Evolutionary conservation across 2,329 filamentous ascomycete genomes (phyloP).

Genomic region (Exophiala phaeomuriformis): DNA sequence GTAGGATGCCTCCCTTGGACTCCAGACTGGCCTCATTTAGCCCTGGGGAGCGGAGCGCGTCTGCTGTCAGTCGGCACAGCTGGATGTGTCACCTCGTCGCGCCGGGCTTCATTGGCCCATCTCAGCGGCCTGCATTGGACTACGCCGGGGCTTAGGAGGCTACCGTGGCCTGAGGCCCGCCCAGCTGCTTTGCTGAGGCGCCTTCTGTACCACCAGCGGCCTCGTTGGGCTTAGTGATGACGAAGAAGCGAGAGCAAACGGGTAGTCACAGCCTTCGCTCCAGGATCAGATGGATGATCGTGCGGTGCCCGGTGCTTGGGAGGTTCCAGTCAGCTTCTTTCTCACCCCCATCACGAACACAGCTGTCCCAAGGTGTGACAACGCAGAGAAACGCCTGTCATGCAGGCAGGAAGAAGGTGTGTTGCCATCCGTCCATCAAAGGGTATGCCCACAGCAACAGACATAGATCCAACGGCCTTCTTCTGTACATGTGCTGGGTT

Average conservation of each 20-base stretch:
- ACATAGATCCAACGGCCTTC: background rate
- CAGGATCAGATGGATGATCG: constrained; percentile 13
- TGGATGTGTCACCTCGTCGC: constrained; percentile 3
- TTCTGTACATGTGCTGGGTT: too few relatives aligned
- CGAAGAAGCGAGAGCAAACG: constrained; percentile 13
- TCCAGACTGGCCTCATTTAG: background rate
- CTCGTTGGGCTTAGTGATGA: constrained; percentile 20
- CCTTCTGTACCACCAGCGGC: constrained; percentile 15
- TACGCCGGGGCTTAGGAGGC: constrained; percentile 1
- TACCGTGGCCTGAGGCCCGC: constrained; percentile 14
- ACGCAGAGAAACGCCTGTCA: constrained; percentile 6
- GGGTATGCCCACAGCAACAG: background rate
- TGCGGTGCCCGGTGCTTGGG: constrained; percentile 9
- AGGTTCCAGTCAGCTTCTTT: constrained; percentile 16
- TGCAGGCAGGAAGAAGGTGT: background rate
- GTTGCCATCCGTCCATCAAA: background rate
- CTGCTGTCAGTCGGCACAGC: constrained; percentile 14
- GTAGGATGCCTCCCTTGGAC: constrained; percentile 7
- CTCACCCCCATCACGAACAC: constrained; percentile 2
- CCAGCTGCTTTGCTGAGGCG: constrained; percentile 14
- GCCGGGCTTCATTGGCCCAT: constrained; percentile 9
- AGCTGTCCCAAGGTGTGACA: constrained; percentile 11
- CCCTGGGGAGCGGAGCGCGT: constrained; percentile 10
- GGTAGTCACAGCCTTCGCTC: background rate
- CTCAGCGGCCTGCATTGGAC: constrained; percentile 4